A percentile compares a stretch with the other conserved stretches of the same genome.
These are phyloP conservation scores for Podaxis sp. DNA, from an alignment of 768 basidiomycete genomes.

Conservation along the genomic window DNA sequence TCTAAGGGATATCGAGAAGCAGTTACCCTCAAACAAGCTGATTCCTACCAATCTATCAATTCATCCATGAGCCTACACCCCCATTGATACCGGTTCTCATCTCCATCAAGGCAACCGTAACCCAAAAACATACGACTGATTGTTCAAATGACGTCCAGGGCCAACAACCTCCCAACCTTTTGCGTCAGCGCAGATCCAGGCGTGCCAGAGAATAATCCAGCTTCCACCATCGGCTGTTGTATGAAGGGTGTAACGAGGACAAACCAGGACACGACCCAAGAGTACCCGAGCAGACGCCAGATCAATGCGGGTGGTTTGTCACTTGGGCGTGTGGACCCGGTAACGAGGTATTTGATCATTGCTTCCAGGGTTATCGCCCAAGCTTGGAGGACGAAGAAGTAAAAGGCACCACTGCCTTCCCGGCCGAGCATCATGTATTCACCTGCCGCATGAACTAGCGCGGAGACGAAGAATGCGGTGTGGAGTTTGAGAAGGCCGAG, in stretches of 20 bases:
- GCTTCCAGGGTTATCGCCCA: conserved; percentile 29
- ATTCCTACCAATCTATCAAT: background rate
- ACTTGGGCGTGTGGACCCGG: conserved; percentile 2
- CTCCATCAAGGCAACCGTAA: background rate
- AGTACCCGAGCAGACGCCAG: conserved; percentile 11
- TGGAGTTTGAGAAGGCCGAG: conserved; percentile 18
- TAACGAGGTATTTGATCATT: conserved; percentile 18
- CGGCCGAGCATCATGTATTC: conserved; percentile 28
- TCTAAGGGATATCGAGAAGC: background rate
- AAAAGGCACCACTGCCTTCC: conserved; percentile 21
- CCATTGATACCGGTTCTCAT: background rate
- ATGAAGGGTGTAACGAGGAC: conserved; percentile 6
- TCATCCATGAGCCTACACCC: background rate
- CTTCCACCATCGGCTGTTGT: conserved; percentile 15
- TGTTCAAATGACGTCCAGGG: background rate
- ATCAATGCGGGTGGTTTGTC: background rate
- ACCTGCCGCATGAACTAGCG: conserved; percentile 26
- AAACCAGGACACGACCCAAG: conserved; percentile 18
- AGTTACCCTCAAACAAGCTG: background rate
- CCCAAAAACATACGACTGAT: background rate
- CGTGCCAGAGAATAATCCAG: conserved; percentile 4
- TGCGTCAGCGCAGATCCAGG: background rate
- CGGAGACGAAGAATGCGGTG: conserved; percentile 32
- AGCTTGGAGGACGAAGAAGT: conserved; percentile 31
- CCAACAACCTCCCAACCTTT: background rate